phyloP scores from a whole-genome alignment of 2,329 filamentous ascomycete species.

The Diaporthe amygdali region DNA sequence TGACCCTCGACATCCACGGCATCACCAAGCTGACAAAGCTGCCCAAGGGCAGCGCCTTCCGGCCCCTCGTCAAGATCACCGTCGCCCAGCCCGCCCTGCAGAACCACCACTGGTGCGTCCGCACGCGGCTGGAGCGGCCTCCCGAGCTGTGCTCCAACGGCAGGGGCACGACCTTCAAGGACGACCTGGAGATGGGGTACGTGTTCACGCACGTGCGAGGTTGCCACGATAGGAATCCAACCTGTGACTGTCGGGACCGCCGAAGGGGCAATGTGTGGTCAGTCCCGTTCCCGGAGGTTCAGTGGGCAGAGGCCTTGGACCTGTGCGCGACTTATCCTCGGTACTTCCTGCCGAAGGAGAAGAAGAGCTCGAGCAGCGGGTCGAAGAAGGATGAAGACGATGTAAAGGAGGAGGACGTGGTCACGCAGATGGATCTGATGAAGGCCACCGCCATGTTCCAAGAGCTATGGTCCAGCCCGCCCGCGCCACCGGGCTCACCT shows the following conservation, averaged over 20 bases:
- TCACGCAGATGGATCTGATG: slow-evolving; percentile 60
- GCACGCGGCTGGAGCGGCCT: slow-evolving; percentile 63
- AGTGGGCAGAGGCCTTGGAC: slow-evolving; percentile 64
- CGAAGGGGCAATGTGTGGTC: slow-evolving; percentile 52
- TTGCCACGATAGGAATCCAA: slow-evolving; percentile 52
- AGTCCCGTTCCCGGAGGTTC: slow-evolving; percentile 62
- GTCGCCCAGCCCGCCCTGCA: slow-evolving; percentile 59
- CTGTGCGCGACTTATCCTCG: slow-evolving; percentile 59
- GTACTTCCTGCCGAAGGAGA: slow-evolving; percentile 36
- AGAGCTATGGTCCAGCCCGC: slow-evolving; percentile 64
- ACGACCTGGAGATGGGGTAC: slow-evolving; percentile 53
- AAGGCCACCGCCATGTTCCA: slow-evolving; percentile 70
- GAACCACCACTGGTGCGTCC: slow-evolving; percentile 64
- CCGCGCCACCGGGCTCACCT: slow-evolving; percentile 38
- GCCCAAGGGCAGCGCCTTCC: slow-evolving; percentile 62
- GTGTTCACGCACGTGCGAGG: slow-evolving; percentile 53
- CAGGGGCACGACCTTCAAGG: slow-evolving; percentile 43
- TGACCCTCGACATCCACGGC: slow-evolving; percentile 63
- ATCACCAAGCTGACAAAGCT: slow-evolving; percentile 54
- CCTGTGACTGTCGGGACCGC: slow-evolving; percentile 57
- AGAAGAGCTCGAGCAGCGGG: not conserved
- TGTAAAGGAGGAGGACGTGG: slow-evolving; percentile 31
- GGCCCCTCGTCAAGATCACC: slow-evolving; percentile 63
- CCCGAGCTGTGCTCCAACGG: slow-evolving; percentile 54
- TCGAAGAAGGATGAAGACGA: slow-evolving; percentile 31